Evolutionary conservation across 345 rosid species (phyloP), one percentile per base, ranked within the genome.

Genomic region (Erodium maritimum): DNA sequence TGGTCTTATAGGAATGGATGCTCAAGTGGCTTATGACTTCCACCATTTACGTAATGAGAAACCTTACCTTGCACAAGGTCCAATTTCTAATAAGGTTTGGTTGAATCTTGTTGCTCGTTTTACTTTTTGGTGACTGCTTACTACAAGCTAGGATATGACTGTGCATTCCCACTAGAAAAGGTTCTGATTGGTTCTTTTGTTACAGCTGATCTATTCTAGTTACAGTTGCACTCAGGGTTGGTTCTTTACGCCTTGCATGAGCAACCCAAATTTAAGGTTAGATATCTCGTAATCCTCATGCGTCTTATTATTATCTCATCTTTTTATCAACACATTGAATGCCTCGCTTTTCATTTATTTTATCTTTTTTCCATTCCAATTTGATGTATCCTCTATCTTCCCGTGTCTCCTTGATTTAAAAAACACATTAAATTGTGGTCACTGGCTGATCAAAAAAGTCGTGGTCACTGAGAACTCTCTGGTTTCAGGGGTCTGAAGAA

Each of bases 11-110:
- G 99, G 99, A 61, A 94, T 94, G 99, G 99, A 94, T 69, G 99
- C 99, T 68, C 93, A 87, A 77, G 90, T 94, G 59, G 99, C 96
- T 29, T 90, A 90, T 60, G 95, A 97, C 21, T 94, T 94, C 76
- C 99, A 94, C 61, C 87, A 85, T 79, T 73, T 94, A 69, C 99
- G 97, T 20, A 85, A 85, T 67, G 88, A 84, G 62, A 94, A 87
- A 67, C 97, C 99, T 64, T 73, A 78, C 72, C 97, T 94, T 79
- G 99, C 99, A 0, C 85, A 79, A 65, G 95, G 99, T 53, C 99
- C 99, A 59, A 77, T 94, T 61, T 54, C 99, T 42, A 94, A 94
- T 75, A 90, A 94, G 96, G 99, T 94, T 21, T 59, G 65, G 19
- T 33, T 46, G 58, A 19, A 55, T 58, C 37, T 45, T 50, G 22